Evolutionary conservation across 164 flowering plant species (phyloP).

Genomic region (Tinospora cordifolia): DNA sequence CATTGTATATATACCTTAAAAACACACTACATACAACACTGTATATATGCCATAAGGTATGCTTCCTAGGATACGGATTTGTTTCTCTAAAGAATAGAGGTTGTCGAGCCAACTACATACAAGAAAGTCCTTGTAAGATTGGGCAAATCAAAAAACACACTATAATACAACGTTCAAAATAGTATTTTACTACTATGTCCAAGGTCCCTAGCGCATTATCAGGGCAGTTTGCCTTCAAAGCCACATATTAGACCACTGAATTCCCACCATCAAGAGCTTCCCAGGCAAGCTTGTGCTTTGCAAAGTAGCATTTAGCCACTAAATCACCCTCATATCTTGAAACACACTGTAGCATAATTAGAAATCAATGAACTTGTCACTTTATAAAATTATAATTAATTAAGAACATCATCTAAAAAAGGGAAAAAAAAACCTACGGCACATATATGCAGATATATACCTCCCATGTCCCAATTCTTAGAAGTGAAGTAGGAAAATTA

Average conservation of each 20-base stretch:
- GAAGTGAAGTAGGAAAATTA: constrained; percentile 60
- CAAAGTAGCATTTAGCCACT: constrained; percentile 83
- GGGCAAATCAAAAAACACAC: not conserved
- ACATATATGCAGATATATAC: constrained; percentile 20
- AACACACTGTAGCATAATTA: constrained; percentile 39
- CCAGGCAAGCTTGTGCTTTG: constrained; percentile 90
- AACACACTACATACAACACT: too few relatives aligned
- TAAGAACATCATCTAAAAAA: not conserved
- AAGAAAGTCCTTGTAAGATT: constrained; percentile 1
- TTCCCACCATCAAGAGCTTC: constrained; percentile 81
- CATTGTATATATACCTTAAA: too few relatives aligned
- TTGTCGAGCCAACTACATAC: constrained; percentile 57
- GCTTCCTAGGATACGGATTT: constrained; percentile 88
- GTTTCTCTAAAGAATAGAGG: constrained; percentile 85
- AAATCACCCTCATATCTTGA: constrained; percentile 84
- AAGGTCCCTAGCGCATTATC: constrained; percentile 54
- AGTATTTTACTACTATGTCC: constrained; percentile 57
- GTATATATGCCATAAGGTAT: constrained; percentile 89
- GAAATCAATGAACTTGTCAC: not conserved
- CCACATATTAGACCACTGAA: constrained; percentile 91
- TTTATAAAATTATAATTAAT: not conserved
- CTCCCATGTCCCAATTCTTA: constrained; percentile 76
- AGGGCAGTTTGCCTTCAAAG: constrained; percentile 61
- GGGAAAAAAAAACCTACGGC: not conserved
- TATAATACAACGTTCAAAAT: not conserved